These are phyloP conservation scores for Nothophaeocryptopus gaeumannii DNA, from an alignment of 2,329 filamentous ascomycete genomes.

Conservation along the genomic window DNA sequence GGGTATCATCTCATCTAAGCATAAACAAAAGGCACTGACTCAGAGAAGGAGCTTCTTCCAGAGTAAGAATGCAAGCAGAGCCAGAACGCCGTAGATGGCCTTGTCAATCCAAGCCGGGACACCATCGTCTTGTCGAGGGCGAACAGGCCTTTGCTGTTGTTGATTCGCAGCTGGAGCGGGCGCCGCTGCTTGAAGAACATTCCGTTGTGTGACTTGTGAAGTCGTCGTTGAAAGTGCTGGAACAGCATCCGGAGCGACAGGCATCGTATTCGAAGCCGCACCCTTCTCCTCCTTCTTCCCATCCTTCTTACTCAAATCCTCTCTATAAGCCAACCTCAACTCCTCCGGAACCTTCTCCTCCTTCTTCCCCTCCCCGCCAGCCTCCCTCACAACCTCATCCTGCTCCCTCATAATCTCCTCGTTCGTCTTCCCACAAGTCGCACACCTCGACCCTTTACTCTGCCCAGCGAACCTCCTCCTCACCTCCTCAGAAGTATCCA, in stretches of 20 bases:
- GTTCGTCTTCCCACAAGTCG: conserved; percentile 66
- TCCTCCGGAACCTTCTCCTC: conserved; percentile 53
- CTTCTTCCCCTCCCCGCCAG: conserved; percentile 43
- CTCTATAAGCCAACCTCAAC: conserved; percentile 66
- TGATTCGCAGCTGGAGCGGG: conserved; percentile 12
- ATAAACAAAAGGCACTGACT: not conserved
- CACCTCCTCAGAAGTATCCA: conserved; percentile 70
- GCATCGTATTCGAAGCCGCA: not conserved
- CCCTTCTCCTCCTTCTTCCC: conserved; percentile 8
- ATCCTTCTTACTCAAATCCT: conserved; percentile 58
- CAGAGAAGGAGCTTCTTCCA: conserved; percentile 25
- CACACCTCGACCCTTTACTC: conserved; percentile 66
- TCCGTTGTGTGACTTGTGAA: not conserved
- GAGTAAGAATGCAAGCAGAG: conserved; percentile 69
- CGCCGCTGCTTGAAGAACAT: not conserved
- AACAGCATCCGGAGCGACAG: conserved; percentile 15
- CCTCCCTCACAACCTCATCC: conserved; percentile 55
- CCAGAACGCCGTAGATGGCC: conserved; percentile 69
- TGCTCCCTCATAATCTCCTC: conserved; percentile 70
- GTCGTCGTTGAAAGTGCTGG: conserved; percentile 3
- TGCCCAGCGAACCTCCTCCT: conserved; percentile 67
- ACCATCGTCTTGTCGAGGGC: conserved; percentile 41
- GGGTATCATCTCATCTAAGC: too few species aligned
- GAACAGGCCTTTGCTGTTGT: conserved; percentile 16
- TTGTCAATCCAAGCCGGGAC: conserved; percentile 77